Evolutionary conservation across 441 rosid genomes (phyloP).

Genomic region (Geranium incanum): DNA sequence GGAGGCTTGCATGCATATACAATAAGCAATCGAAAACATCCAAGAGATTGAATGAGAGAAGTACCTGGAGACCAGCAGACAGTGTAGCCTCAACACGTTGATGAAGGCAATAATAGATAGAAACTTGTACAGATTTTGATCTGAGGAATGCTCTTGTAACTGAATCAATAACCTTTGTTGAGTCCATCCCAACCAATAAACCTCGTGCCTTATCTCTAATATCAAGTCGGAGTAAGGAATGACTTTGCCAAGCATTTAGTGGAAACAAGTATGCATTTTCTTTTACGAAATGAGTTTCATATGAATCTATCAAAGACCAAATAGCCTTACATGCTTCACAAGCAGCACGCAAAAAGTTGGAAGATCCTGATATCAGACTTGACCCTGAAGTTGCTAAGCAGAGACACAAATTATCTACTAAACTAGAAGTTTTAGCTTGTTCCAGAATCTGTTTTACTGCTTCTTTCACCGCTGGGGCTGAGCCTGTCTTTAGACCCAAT

Average conservation of each 20-base stretch:
- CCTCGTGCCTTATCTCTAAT: constrained; percentile 55
- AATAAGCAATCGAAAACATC: constrained; percentile 3
- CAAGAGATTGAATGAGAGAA: constrained; percentile 16
- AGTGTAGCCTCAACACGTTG: constrained; percentile 63
- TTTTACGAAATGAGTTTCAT: constrained; percentile 46
- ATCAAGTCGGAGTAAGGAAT: constrained; percentile 48
- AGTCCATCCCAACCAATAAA: constrained; percentile 42
- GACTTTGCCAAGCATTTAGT: constrained; percentile 50
- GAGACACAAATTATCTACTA: constrained; percentile 69
- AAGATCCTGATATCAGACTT: constrained; percentile 67
- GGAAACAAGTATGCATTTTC: constrained; percentile 54
- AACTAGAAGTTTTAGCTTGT: constrained; percentile 65
- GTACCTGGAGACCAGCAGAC: constrained; percentile 72
- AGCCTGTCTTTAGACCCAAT: constrained; percentile 37
- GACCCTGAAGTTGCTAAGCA: constrained; percentile 80
- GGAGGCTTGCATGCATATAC: not conserved
- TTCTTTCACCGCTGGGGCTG: constrained; percentile 38
- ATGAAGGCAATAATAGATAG: constrained; percentile 70
- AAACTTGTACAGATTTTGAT: constrained; percentile 68
- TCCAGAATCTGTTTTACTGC: constrained; percentile 56
- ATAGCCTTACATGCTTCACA: constrained; percentile 79
- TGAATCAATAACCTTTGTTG: constrained; percentile 60
- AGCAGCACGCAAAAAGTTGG: constrained; percentile 69
- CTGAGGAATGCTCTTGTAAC: constrained; percentile 68
- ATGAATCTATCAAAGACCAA: constrained; percentile 64